Base-by-base conservation (phyloP, 768 basidiomycete species). In the Tubosaeta brunneosetosa region DNA sequence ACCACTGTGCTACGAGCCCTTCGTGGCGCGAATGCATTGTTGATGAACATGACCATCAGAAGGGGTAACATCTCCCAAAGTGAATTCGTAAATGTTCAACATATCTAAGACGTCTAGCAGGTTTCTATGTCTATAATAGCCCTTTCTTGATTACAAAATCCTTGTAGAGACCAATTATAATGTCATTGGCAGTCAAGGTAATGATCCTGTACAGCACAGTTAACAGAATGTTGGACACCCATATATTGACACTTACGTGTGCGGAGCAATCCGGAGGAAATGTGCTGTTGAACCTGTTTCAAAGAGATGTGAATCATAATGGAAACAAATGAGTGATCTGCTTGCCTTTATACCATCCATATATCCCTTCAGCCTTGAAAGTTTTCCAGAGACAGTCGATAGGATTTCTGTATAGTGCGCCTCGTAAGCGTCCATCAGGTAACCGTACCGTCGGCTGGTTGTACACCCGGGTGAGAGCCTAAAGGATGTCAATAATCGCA, bases 331-430 rank as follows among this genome's bases (percentile, higher is more conserved):
- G 12, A 4, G 10, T 36, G 27, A 10, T 46, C 5, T 34, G 56
- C 61, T 46, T 57, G 82, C 92, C 94, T 76, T 97, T 97, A 74
- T 99, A 99, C 88, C 88, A 91, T n/a, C 92, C 97, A 22, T 81
- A 75, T 10, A 93, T 71, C 31, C 97, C 97, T 72, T 99, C 97
- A 0, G 86, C 75, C 66, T 85, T 85, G 58, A 91, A 80, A 0
- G 97, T 99, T 76, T 97, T 97, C 91, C 89, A 95, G 46, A 99
- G 74, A 72, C 95, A 97, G 61, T 97, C 94, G 61, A 97, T 85
- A 4, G 94, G 94, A 64, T 88, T 94, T 68, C 80, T 88, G 72
- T 98, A 97, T 17, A 94, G 71, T 1, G 82, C 74, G 12, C 93
- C 94, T 56, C 82, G 79, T 27, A 81, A 66, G 59, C 74, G 84